Evolutionary conservation across 441 rosid genomes (phyloP).

Genomic region (Aleurites moluccanus): DNA sequence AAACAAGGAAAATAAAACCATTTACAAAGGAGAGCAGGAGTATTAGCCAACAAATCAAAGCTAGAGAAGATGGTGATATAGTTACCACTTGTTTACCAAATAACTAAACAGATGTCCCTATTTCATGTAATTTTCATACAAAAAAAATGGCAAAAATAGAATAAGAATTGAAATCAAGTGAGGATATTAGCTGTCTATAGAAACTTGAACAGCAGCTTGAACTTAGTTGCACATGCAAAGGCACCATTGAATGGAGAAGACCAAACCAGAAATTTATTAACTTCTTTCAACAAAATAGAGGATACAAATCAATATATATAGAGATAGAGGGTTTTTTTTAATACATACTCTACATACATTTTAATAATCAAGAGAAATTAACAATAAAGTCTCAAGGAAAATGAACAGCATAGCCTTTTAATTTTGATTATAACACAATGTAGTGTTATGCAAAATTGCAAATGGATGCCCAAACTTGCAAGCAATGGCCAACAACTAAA

Average conservation of each 20-base stretch:
- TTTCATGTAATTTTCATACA: neutral
- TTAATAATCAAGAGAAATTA: neutral
- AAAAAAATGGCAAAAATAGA: neutral
- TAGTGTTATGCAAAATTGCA: neutral
- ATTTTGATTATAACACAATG: neutral
- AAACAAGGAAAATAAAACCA: neutral
- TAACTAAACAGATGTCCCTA: neutral
- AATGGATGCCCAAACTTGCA: neutral
- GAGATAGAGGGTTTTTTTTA: neutral
- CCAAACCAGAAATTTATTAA: neutral
- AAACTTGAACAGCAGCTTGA: neutral
- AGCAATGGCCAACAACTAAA: neutral
- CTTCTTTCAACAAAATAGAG: neutral
- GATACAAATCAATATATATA: neutral
- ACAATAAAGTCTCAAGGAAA: neutral
- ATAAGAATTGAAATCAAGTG: neutral
- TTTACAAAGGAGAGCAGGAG: neutral
- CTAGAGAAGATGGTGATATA: neutral
- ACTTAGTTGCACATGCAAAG: neutral
- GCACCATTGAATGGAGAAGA: neutral
- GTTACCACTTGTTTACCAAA: neutral
- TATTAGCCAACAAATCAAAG: constrained; percentile 3
- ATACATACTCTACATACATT: too few relatives aligned
- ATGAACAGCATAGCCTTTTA: neutral
- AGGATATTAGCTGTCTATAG: neutral